Evolutionary conservation across 768 basidiomycete genomes (phyloP), one percentile per base, ranked within the genome.

Genomic region (Collybia sordida): DNA sequence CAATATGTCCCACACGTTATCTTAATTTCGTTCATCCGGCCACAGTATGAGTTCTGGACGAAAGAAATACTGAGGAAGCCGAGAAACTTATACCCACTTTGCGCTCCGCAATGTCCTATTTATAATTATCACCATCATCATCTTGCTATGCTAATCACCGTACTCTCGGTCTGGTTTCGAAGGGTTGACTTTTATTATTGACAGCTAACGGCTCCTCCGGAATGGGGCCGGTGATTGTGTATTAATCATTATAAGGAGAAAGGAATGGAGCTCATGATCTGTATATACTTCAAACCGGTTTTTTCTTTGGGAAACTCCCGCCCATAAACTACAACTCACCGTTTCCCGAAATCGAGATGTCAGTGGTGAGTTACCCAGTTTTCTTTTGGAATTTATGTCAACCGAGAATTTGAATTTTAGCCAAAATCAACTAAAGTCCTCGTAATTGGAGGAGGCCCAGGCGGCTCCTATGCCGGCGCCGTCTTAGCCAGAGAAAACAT

Each of bases 391-490:
- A 7, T 12, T 15, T 2, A 15, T 31, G 9, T 31, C 9, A 12
- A 31, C 14, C 14, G 1, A 22, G 25, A 6, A 36, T 21, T 34
- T 40, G 23, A 37, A 37, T 17, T 54, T 14, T 52, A 67, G 64
- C 66, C 66, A 4, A n/a, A 48, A 19, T 53, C 56, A 27, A 56
- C 63, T 23, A 60, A 51, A 35, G 59, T 70, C 34, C 65, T 81
- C 35, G 75, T 85, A 25, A 64, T 85, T 11, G 83, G 83, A 7
- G 83, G 83, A 42, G 83, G 83, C 14, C 83, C 83, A 0, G 78
- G 72, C 6, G 83, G 83, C 23, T 74, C 73, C 53, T 84, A 77
- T 51, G 66, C 80, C n/a, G 80, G 83, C 2, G 63, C 79, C 4
- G 73, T 70, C 23, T 72, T 85, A 4, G 78, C 79, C 8, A 65